These are phyloP conservation scores for Lodderomyces margitis DNA, from an alignment of 1,139 yeast species.

Conservation along the genomic window DNA sequence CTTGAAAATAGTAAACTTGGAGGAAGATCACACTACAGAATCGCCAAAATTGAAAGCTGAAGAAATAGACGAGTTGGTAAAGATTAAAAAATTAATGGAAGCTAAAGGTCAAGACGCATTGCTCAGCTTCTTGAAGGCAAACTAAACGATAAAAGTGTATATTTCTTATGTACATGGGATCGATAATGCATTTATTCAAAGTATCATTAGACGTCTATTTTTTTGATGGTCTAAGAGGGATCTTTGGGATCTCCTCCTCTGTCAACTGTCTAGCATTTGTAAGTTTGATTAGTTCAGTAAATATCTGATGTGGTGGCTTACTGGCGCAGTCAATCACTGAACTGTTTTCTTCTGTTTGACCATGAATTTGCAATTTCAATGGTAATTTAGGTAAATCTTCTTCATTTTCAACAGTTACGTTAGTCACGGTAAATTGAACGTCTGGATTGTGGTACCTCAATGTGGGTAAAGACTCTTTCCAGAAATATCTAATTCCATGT, in stretches of 20 bases:
- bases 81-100: slow-evolving; percentile 60
- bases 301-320: slow-evolving; percentile 26
- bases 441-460: slow-evolving; percentile 80
- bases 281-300: slow-evolving; percentile 28
- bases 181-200: background rate
- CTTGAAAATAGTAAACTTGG: slow-evolving; percentile 21
- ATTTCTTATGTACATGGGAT: slow-evolving; percentile 5
- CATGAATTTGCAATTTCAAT: slow-evolving; percentile 36
- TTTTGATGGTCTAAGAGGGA: slow-evolving; percentile 6
- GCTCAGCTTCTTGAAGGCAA: slow-evolving; percentile 48
- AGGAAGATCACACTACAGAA: slow-evolving; percentile 11
- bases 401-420: slow-evolving; percentile 46
- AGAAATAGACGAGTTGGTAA: slow-evolving; percentile 53
- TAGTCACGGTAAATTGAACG: slow-evolving; percentile 57
- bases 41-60: slow-evolving; percentile 5
- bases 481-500: slow-evolving; percentile 50
- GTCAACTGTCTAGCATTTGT: slow-evolving; percentile 34
- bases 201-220: slow-evolving; percentile 2
- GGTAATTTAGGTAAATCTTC: slow-evolving; percentile 48
- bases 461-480: slow-evolving; percentile 73
- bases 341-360: slow-evolving; percentile 17
- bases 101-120: slow-evolving; percentile 69
- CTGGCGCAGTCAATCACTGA: slow-evolving; percentile 33
- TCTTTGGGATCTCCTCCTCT: slow-evolving; percentile 25
- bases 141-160: background rate